phyloP scores from a whole-genome alignment of 352 stramenopile genomes.

The Phytopythium vexans region DNA sequence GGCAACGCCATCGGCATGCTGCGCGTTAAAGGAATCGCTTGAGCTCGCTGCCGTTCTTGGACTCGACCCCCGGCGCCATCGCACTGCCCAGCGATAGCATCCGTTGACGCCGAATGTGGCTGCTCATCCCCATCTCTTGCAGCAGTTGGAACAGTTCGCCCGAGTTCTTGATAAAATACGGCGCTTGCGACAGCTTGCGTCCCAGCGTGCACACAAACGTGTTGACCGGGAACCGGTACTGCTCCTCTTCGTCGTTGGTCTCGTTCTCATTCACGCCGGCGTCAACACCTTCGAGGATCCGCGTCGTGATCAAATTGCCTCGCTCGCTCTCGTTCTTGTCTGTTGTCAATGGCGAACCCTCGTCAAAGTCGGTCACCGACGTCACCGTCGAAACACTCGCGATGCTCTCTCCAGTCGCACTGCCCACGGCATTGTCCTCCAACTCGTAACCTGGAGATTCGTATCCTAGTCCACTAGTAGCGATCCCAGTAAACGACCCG shows the following conservation, averaged over 20 bases:
- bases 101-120: conserved; percentile 70
- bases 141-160: conserved; percentile 80
- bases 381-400: conserved; percentile 5
- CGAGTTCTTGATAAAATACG: conserved; percentile 88
- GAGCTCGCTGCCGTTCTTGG: conserved; percentile 7
- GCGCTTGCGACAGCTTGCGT: conserved; percentile 76
- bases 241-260: conserved; percentile 29
- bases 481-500: conserved; percentile 4
- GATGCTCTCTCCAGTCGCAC: conserved; percentile 12
- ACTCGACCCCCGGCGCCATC: conserved; percentile 5
- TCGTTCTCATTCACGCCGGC: conserved; percentile 22
- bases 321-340: conserved; percentile 12
- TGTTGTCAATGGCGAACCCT: conserved; percentile 6
- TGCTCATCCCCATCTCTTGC: conserved; percentile 84
- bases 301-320: conserved; percentile 1
- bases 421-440: conserved; percentile 8
- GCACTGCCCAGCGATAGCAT: conserved; percentile 51
- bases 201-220: conserved; percentile 85
- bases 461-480: no score
- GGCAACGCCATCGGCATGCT: conserved; percentile 77
- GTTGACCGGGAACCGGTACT: conserved; percentile 77
- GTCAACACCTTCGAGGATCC: conserved; percentile 17
- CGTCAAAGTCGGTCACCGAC: conserved; percentile 12
- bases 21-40: conserved; percentile 57
- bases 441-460: conserved; percentile 2